A percentile compares a stretch with the other conserved stretches of the same genome.
phyloP scores from a whole-genome alignment of 805 yeast species.

The Myxozyma neglecta region DNA sequence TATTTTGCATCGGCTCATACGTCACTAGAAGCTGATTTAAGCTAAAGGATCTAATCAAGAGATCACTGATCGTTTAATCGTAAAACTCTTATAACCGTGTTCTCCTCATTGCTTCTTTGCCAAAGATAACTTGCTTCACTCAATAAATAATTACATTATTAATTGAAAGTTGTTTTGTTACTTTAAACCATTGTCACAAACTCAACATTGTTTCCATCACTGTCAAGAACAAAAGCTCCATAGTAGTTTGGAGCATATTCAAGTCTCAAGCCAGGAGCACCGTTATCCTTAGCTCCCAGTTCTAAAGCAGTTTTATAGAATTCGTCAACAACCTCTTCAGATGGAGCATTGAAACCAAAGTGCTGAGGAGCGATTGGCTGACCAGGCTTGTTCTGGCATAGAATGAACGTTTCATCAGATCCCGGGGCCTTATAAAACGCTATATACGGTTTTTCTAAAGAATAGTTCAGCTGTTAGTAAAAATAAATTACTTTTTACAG shows the following conservation, averaged over 20 bases:
- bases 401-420: not conserved
- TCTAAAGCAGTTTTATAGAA: constrained; percentile 5
- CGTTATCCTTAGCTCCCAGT: constrained; percentile 12
- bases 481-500: too few relatives aligned
- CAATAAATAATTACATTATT: too few relatives aligned
- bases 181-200: not conserved
- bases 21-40: too few relatives aligned
- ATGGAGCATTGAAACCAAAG: constrained; percentile 5
- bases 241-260: constrained; percentile 11
- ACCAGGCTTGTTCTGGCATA: not conserved
- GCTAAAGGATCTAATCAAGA: too few relatives aligned
- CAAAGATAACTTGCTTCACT: too few relatives aligned
- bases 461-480: not conserved
- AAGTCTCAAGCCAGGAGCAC: constrained; percentile 10
- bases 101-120: too few relatives aligned
- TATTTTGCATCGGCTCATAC: too few relatives aligned
- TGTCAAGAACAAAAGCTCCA: constrained; percentile 14
- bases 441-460: not conserved
- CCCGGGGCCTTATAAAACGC: not conserved
- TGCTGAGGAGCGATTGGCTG: not conserved
- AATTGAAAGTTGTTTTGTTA: too few relatives aligned
- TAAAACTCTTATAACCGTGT: too few relatives aligned
- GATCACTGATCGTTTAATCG: too few relatives aligned
- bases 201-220: constrained; percentile 16
- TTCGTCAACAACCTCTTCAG: not conserved